Percentiles rank a stretch among this genome's conserved stretches.
Conservation (phyloP, 306 rosid species). For the Carpinus fangiana region DNA sequence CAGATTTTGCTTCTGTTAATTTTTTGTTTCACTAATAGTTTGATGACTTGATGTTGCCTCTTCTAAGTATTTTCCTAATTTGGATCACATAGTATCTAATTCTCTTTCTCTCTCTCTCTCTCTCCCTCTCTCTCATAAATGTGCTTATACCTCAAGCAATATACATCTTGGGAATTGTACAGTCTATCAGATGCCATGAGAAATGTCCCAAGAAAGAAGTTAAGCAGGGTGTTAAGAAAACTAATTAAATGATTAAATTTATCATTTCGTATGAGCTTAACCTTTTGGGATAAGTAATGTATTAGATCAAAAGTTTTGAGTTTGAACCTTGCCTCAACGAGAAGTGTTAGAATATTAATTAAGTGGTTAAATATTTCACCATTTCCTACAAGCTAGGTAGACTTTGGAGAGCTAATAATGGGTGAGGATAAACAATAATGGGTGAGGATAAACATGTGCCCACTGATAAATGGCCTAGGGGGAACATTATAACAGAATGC, state of each 20-base stretch:
- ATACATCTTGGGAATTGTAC: background rate
- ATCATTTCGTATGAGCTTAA: too few species aligned
- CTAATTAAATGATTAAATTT: too few species aligned
- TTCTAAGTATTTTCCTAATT: background rate
- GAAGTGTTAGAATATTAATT: too few species aligned
- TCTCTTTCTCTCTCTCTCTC: too few species aligned
- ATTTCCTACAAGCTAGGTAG: background rate
- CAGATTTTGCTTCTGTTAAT: background rate
- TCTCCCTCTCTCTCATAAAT: background rate
- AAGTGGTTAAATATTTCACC: too few species aligned
- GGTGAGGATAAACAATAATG: background rate
- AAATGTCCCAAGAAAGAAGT: too few species aligned
- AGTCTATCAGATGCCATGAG: background rate
- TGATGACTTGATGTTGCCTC: background rate
- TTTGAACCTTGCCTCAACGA: too few species aligned
- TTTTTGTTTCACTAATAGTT: background rate
- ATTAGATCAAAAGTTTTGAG: too few species aligned
- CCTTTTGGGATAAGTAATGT: too few species aligned
- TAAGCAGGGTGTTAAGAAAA: too few species aligned
- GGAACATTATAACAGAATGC: background rate
- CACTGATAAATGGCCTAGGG: background rate
- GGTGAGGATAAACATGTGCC: background rate
- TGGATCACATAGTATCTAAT: too few species aligned
- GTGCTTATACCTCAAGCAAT: background rate
- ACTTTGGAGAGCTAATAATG: background rate